Conservation (phyloP, 2,329 filamentous ascomycete genomes). For the Diaporthe vexans region DNA sequence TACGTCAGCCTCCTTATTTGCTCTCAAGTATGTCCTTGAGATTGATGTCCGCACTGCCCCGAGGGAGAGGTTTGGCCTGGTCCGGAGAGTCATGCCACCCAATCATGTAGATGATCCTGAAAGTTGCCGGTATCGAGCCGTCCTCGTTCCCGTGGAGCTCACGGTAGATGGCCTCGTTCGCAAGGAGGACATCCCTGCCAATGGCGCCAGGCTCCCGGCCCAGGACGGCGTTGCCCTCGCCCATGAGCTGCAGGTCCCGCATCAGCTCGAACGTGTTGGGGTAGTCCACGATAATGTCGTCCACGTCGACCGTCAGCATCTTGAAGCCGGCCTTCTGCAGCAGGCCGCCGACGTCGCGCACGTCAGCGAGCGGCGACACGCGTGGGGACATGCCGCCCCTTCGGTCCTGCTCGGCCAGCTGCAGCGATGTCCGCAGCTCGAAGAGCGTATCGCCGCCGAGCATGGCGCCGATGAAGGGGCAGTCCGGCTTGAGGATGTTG, state of each 20-base stretch:
- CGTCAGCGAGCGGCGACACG: constrained; percentile 91
- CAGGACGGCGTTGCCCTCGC: constrained; percentile 90
- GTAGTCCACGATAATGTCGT: constrained; percentile 97
- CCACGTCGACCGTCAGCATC: constrained; percentile 95
- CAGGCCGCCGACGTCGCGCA: constrained; percentile 89
- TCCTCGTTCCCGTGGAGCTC: constrained; percentile 88
- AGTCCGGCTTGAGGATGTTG: constrained; percentile 87
- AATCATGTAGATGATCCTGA: constrained; percentile 98
- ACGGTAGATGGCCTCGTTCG: constrained; percentile 89
- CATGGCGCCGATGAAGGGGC: constrained; percentile 95
- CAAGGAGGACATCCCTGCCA: constrained; percentile 85
- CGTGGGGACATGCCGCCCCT: constrained; percentile 93
- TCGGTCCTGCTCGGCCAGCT: constrained; percentile 91
- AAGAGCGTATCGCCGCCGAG: constrained; percentile 94
- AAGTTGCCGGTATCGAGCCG: constrained; percentile 87
- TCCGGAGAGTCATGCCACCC: constrained; percentile 91
- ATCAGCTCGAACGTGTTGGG: constrained; percentile 92
- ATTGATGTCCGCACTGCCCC: constrained; percentile 89
- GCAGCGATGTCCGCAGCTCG: constrained; percentile 92
- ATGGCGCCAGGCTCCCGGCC: constrained; percentile 86
- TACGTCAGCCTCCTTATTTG: constrained; percentile 50
- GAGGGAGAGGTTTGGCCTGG: constrained; percentile 83
- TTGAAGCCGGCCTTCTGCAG: constrained; percentile 92
- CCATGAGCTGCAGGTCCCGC: constrained; percentile 96
- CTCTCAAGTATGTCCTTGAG: constrained; percentile 82